Percentiles rank a stretch among this genome's conserved stretches.
Evolutionary conservation across 179 eudicot genomes (phyloP).

Genomic region (Heliamphora pulchella): DNA sequence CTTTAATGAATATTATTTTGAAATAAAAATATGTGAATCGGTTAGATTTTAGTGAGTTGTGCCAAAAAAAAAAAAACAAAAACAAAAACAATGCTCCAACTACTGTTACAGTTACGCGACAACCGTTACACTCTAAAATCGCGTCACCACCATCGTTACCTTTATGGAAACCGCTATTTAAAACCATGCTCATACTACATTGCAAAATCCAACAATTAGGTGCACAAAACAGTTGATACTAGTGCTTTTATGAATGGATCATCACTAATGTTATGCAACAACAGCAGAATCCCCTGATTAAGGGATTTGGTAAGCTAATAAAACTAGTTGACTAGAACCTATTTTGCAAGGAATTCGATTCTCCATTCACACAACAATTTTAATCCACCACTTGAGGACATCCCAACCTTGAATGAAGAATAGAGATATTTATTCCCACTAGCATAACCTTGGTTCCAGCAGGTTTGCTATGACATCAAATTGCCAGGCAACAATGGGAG

Average conservation of each 20-base stretch:
- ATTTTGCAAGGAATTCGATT: neutral
- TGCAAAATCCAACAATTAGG: neutral
- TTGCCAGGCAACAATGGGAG: neutral
- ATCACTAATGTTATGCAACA: neutral
- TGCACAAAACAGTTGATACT: slow-evolving; percentile 1
- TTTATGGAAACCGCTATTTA: no score
- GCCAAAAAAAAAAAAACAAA: no score
- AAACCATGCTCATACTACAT: neutral
- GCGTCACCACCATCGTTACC: no score
- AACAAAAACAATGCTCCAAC: no score
- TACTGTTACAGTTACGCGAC: no score
- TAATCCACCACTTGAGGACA: neutral
- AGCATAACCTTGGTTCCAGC: slow-evolving; percentile 2
- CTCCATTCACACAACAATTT: neutral
- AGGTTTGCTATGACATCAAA: neutral
- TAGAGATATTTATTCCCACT: neutral
- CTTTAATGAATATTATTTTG: no score
- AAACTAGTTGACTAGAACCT: neutral
- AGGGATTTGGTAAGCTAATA: neutral
- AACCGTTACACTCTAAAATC: no score
- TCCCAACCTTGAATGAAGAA: neutral
- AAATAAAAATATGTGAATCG: no score
- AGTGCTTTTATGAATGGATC: neutral
- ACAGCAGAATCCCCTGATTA: neutral
- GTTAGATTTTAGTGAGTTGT: no score